Evolutionary conservation across 768 basidiomycete species (phyloP).

Genomic region (Lyophyllum semitale): DNA sequence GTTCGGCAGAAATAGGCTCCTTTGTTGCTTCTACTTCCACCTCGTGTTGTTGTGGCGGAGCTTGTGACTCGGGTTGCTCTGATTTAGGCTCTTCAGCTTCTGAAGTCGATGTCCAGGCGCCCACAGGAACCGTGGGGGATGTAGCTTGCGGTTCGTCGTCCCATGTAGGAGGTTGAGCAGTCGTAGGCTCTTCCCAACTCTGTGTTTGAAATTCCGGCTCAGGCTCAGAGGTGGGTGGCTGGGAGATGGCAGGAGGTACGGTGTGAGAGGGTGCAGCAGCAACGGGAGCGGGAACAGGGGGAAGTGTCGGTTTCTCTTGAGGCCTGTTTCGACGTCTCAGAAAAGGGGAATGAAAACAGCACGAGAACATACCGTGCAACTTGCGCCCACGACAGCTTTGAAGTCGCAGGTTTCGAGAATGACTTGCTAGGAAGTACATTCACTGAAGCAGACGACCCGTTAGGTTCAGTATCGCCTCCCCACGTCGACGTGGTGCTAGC

Average conservation of each 20-base stretch:
- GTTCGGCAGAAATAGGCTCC: constrained; percentile 29
- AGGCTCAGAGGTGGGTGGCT: constrained; percentile 30
- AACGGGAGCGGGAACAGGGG: constrained; percentile 33
- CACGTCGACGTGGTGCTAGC: constrained; percentile 32
- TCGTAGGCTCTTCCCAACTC: constrained; percentile 76
- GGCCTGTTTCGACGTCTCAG: constrained; percentile 39
- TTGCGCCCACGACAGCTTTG: constrained; percentile 86
- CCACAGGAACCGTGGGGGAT: constrained; percentile 28
- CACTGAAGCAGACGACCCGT: constrained; percentile 36
- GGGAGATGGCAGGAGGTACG: constrained; percentile 29
- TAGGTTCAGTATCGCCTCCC: constrained; percentile 35
- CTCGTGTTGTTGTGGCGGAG: constrained; percentile 23
- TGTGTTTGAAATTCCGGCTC: constrained; percentile 35
- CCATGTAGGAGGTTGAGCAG: constrained; percentile 67
- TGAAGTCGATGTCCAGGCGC: constrained; percentile 35
- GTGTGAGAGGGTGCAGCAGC: constrained; percentile 25
- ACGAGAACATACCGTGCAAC: constrained; percentile 62
- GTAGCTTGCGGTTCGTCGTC: constrained; percentile 63
- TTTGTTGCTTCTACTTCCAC: constrained; percentile 31
- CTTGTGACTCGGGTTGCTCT: constrained; percentile 21
- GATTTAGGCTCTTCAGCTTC: constrained; percentile 22
- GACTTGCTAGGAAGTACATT: constrained; percentile 31
- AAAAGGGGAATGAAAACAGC: constrained; percentile 4
- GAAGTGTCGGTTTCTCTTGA: constrained; percentile 61
- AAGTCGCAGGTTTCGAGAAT: constrained; percentile 61